These are phyloP conservation scores for Boletus pseudopeckii DNA, from an alignment of 768 basidiomycete genomes.

Conservation along the genomic window DNA sequence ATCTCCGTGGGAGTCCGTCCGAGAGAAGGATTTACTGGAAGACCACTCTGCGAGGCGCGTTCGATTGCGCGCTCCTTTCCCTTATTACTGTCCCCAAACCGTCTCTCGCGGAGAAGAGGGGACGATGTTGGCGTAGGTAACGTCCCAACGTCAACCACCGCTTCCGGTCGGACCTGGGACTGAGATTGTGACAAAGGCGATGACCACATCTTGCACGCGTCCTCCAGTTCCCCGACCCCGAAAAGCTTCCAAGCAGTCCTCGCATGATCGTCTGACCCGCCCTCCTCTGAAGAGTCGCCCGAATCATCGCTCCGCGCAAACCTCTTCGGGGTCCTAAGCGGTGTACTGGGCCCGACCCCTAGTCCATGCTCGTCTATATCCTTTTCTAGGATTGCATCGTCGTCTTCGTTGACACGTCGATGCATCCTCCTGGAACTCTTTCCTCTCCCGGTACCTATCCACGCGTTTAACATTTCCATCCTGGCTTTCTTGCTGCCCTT, in stretches of 20 bases:
- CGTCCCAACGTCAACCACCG: background rate
- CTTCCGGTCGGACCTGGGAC: background rate
- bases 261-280: slow-evolving; percentile 46
- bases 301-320: slow-evolving; percentile 37
- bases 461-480: slow-evolving; percentile 42
- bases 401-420: slow-evolving; percentile 19
- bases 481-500: slow-evolving; percentile 42
- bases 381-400: slow-evolving; percentile 1
- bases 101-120: slow-evolving; percentile 4
- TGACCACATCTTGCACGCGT: slow-evolving; percentile 13
- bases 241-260: slow-evolving; percentile 58
- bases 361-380: background rate
- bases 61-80: slow-evolving; percentile 7
- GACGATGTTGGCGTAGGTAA: slow-evolving; percentile 29
- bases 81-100: background rate
- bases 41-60: background rate
- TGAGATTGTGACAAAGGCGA: slow-evolving; percentile 15
- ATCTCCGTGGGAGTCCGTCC: slow-evolving; percentile 1
- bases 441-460: slow-evolving; percentile 37
- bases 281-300: slow-evolving; percentile 41
- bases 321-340: background rate
- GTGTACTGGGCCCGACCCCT: background rate
- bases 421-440: slow-evolving; percentile 35
- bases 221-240: slow-evolving; percentile 34
- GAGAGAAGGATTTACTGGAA: background rate